phyloP scores from a whole-genome alignment of 2,329 filamentous ascomycete genomes.

The Fusarium pilosicola region DNA sequence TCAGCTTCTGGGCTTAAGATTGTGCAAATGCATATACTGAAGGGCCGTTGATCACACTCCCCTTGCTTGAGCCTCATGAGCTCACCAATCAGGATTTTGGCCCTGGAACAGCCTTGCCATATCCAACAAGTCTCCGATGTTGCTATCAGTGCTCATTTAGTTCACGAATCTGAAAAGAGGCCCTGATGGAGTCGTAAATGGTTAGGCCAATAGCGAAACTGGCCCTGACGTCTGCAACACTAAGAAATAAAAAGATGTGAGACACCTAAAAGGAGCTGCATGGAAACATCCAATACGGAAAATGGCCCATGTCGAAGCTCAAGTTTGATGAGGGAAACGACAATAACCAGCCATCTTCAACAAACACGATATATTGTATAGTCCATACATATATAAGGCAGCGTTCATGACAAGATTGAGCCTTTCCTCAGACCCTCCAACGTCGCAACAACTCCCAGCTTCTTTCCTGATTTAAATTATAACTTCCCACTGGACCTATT shows the following conservation, averaged over 20 bases:
- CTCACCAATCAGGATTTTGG: neutral
- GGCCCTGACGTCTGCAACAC: neutral
- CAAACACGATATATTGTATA: neutral
- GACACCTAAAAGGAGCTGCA: neutral
- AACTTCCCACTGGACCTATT: fast-evolving
- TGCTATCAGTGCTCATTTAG: fast-evolving
- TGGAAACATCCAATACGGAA: neutral
- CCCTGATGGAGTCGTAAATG: neutral
- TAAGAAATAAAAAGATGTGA: neutral
- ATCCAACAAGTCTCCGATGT: fast-evolving
- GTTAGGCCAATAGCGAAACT: neutral
- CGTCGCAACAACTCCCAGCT: fast-evolving
- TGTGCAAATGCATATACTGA: neutral
- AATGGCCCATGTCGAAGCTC: neutral
- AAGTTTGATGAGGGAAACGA: too few species aligned
- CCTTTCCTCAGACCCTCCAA: too few species aligned
- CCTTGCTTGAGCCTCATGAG: fast-evolving
- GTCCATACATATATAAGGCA: neutral
- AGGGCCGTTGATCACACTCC: fast-evolving
- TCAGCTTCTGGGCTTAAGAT: neutral
- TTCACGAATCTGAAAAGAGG: neutral
- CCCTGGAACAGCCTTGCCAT: fast-evolving
- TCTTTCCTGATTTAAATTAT: fast-evolving
- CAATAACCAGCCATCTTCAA: neutral
- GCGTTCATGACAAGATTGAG: fast-evolving